Evolutionary conservation across 192 early-diverging fungal genomes (phyloP).

Genomic region (Entomortierella lignicola): DNA sequence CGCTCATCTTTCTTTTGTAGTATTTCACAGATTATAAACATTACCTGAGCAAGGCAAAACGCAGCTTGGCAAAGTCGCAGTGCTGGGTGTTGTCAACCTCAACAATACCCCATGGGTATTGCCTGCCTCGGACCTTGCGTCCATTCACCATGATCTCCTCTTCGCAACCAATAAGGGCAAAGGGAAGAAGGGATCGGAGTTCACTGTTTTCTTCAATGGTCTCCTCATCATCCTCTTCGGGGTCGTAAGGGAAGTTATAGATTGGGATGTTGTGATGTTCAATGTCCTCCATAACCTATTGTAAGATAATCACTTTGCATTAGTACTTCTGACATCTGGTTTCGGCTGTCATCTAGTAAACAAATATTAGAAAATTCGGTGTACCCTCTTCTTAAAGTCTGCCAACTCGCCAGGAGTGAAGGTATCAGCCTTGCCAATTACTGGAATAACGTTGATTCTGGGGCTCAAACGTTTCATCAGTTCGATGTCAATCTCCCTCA

Average conservation of each 20-base stretch:
- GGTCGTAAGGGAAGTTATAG: constrained; percentile 97
- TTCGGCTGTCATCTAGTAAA: neutral
- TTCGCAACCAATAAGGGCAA: constrained; percentile 96
- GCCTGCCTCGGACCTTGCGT: constrained; percentile 89
- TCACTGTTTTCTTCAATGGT: constrained; percentile 98
- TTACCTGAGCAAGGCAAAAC: constrained; percentile 88
- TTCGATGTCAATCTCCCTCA: constrained; percentile 96
- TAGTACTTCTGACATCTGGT: neutral
- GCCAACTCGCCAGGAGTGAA: constrained; percentile 87
- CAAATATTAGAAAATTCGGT: constrained; percentile 14
- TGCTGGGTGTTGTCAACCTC: constrained; percentile 98
- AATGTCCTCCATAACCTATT: constrained; percentile 96
- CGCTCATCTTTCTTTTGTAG: neutral
- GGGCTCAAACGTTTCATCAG: constrained; percentile 92
- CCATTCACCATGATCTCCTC: constrained; percentile 87
- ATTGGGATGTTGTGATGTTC: constrained; percentile 94
- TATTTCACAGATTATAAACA: neutral
- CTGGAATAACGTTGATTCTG: constrained; percentile 95
- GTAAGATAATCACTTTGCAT: neutral
- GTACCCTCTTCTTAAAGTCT: constrained; percentile 89
- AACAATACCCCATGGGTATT: constrained; percentile 97
- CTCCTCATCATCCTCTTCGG: constrained; percentile 98
- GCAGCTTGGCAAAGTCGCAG: constrained; percentile 95
- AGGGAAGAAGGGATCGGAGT: constrained; percentile 90
- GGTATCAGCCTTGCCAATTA: constrained; percentile 95